Base-by-base conservation (phyloP, 2,329 filamentous ascomycete species). In the Pseudopithomyces chartarum region DNA sequence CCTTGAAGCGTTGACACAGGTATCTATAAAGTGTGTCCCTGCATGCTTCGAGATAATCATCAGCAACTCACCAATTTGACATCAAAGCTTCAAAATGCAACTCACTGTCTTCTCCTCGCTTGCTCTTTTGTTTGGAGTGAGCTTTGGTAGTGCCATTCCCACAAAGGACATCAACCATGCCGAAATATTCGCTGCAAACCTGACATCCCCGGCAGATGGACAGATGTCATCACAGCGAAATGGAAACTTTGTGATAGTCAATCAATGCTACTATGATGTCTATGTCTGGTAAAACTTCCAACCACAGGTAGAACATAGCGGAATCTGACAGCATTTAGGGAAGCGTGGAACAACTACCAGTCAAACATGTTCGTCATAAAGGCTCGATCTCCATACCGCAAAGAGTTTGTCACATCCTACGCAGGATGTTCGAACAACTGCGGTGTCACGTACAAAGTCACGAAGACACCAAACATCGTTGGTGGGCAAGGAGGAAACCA, bases 391-490 rank as follows among this genome's bases (percentile, higher is more conserved):
- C 2, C 40, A 6, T 45, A 36, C 19, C 50, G 50, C 1, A 36
- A 36, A 29, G 39, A 45, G 15, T n/a, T 38, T 19, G 19, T 45
- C 19, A 45, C 26, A 29, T 29, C 29, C 8, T 7, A 19, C 36
- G 45, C n/a, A 8, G 6, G n/a, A n/a, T 52, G 10, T 10, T n/a
- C 15, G 19, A 52, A 52, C 52, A 58, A 52, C 45, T 59, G 59
- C 34, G 61, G 61, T n/a, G 55, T 61, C 12, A 23, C 45, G 3
- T 42, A 59, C 47, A 61, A 61, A 40, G 34, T 63, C 12, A 56
- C 59, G 2, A 50, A 51, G 11, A 45, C 42, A 2, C 11, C 26
- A 23, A 20, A 52, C 17, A 36, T 59, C 13, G n/a, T 33, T 3
- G 47, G 38, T 19, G 59, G 59, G 3, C 12, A 46, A 3, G 50